Base-by-base conservation (phyloP, 2,329 filamentous ascomycete genomes). In the Fusarium globosum region DNA sequence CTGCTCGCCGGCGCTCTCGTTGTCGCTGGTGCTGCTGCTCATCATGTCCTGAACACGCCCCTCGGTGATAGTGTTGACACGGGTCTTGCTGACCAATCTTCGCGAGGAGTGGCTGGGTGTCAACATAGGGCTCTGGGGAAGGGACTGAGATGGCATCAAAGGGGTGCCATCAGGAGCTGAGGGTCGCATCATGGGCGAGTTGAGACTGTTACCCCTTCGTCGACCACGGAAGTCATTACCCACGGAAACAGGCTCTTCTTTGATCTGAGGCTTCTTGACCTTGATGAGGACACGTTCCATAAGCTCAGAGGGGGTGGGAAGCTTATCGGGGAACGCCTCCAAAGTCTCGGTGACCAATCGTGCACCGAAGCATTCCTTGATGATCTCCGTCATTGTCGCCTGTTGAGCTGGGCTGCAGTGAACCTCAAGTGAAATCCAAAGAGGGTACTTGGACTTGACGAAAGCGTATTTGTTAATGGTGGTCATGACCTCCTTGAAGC, bases 401-500 rank as follows among this genome's bases (percentile, higher is more conserved):
- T 99, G 96, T 80, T 98, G 96, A 18, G 91, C 86, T 4, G 91
- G 85, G 75, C 90, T 93, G 87, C 96, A 98, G 80, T 98, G 96
- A 8, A 98, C 95, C 81, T 99, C 96, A 20, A 99, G 91, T 2
- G 96, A 98, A 71, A 99, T 91, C 85, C 96, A 97, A 21, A 99
- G 87, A 2, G 96, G 96, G 76, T 95, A 98, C 28, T 89, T 89
- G n/a, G 94, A 95, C 64, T 92, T 92, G 73, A 91, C 88, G 79
- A 99, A 99, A 4, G 96, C 96, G 80, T 98, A 98, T 80, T 96
- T 95, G 82, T 95, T 94, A 81, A 99, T 96, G 57, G 95, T 95
- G 33, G 92, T 93, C 84, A 99, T 94, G 72, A 96, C 96, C 81
- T 98, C 96, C 51, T 91, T 89, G 83, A 99, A 99, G 42, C 93